Evolutionary conservation across 345 rosid genomes (phyloP).

Genomic region (Populus nigra): DNA sequence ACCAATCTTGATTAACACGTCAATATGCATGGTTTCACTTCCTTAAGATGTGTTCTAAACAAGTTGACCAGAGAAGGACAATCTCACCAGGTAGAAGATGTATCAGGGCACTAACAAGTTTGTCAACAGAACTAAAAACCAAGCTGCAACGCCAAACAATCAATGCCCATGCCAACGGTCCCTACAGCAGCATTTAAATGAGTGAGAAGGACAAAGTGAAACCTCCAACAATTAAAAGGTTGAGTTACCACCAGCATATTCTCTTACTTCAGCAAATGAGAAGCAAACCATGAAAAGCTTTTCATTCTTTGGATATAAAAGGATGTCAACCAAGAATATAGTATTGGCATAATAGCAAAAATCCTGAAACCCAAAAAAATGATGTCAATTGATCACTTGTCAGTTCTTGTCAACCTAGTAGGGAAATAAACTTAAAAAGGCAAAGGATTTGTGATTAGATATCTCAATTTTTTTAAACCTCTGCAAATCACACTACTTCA

Average conservation of each 20-base stretch:
- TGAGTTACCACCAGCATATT: not conserved
- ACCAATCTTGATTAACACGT: too few relatives aligned
- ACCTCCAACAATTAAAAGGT: constrained; percentile 12
- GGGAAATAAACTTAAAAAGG: not conserved
- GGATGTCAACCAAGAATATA: constrained; percentile 83
- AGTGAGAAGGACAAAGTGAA: constrained; percentile 2
- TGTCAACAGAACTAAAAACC: constrained; percentile 93
- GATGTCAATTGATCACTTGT: not conserved
- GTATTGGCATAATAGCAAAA: constrained; percentile 97
- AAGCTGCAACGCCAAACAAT: constrained; percentile 97
- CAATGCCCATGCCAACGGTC: constrained; percentile 95
- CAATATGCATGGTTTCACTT: too few relatives aligned
- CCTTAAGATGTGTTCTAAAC: not conserved
- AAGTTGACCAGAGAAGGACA: not conserved
- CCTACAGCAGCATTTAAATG: constrained; percentile 45
- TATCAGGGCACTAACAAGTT: constrained; percentile 91
- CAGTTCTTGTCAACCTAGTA: not conserved
- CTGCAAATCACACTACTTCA: not conserved
- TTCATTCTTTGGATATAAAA: constrained; percentile 74
- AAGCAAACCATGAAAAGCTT: constrained; percentile 97
- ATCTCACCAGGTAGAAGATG: constrained; percentile 94
- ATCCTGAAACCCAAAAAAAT: constrained; percentile 50
- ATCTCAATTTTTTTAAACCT: not conserved
- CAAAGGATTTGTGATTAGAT: not conserved
- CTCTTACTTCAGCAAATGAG: constrained; percentile 88